A percentile compares a stretch with the other conserved stretches of the same genome.
Conservation (phyloP, 441 rosid species). For the Pelargonium australe region DNA sequence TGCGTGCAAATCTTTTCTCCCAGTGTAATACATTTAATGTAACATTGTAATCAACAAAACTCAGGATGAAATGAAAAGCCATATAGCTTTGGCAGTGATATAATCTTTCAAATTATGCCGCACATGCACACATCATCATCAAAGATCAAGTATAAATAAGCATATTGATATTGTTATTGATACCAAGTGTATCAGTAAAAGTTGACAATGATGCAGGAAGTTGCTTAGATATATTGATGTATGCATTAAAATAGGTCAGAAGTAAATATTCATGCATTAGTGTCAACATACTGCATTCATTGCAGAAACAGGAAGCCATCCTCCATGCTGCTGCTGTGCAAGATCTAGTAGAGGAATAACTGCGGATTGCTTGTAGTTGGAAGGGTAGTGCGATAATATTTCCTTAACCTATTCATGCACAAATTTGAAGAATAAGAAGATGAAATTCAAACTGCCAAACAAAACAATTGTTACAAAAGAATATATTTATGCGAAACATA, state of each 20-base stretch:
- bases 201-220: too few relatives aligned
- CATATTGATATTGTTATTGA: neutral
- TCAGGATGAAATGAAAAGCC: too few relatives aligned
- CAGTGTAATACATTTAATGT: too few relatives aligned
- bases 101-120: too few relatives aligned
- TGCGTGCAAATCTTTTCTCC: too few relatives aligned
- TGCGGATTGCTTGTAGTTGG: slow-evolving; percentile 98
- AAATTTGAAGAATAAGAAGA: slow-evolving; percentile 10
- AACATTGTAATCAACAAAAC: too few relatives aligned
- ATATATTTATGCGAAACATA: neutral
- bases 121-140: too few relatives aligned
- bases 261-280: neutral
- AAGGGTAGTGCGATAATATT: slow-evolving; percentile 88
- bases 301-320: slow-evolving; percentile 98
- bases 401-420: slow-evolving; percentile 61
- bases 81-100: too few relatives aligned
- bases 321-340: slow-evolving; percentile 99
- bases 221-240: too few relatives aligned
- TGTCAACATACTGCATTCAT: slow-evolving; percentile 71
- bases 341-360: slow-evolving; percentile 97
- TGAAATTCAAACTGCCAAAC: neutral
- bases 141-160: neutral
- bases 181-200: too few relatives aligned
- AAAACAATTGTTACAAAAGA: too few relatives aligned
- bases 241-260: too few relatives aligned